A percentile compares a stretch with the other conserved stretches of the same genome.
Evolutionary conservation across 225 moss, liverwort and hornwort genomes (phyloP).

Genomic region (Bryoerythrophyllum caledonicum): DNA sequence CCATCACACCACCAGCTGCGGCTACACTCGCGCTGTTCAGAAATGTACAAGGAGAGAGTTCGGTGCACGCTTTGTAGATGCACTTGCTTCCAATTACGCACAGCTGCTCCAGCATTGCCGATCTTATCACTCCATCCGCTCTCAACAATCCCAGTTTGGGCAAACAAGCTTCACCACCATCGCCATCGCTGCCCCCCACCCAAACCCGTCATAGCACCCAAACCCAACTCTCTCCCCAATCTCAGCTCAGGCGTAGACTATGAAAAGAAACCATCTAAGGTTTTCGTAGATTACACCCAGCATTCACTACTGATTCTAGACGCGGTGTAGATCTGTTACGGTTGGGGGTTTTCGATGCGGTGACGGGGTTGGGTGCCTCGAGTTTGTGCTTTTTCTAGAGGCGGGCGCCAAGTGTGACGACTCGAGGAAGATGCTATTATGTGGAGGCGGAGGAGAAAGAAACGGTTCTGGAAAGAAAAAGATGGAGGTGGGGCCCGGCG

Average conservation of each 20-base stretch:
- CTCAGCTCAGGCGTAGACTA: too few relatives aligned
- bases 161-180: not conserved
- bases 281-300: too few relatives aligned
- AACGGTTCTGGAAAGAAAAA: not conserved
- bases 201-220: too few relatives aligned
- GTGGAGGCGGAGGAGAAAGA: not conserved
- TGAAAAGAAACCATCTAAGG: too few relatives aligned
- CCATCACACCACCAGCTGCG: not conserved
- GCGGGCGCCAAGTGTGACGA: not conserved
- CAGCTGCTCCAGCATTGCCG: constrained; percentile 1
- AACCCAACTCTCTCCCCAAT: too few relatives aligned
- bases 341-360: too few relatives aligned
- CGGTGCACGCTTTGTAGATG: not conserved
- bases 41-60: not conserved
- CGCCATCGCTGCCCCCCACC: too few relatives aligned
- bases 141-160: not conserved
- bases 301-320: too few relatives aligned
- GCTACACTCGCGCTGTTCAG: not conserved
- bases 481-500: not conserved
- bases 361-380: not conserved
- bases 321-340: too few relatives aligned
- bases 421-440: not conserved
- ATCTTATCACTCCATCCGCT: not conserved
- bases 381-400: not conserved
- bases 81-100: not conserved